Evolutionary conservation across 371 early-diverging fungal genomes (phyloP), one percentile per base, ranked within the genome.

Genomic region (Dichotomocladium elegans): DNA sequence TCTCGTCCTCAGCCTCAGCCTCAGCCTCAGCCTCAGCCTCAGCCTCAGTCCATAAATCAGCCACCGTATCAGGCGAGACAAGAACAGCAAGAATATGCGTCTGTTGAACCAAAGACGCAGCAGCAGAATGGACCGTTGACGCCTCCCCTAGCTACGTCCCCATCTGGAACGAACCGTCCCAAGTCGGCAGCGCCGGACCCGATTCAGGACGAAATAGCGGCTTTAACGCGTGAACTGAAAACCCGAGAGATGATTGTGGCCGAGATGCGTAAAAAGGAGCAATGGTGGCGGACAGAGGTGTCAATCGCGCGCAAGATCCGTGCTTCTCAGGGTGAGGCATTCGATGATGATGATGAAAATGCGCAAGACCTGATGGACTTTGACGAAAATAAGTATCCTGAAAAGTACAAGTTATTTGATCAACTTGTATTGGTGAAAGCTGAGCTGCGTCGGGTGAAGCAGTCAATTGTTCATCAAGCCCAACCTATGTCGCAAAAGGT

Each of bases 221-320:
- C 53, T 11, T 50, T 73, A 31, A 10, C 70, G n/a, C 63, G 65
- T 17, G 77, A 77, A 40, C 63, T 77, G 31, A 58, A 65, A 30
- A 49, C 70, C 2, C 67, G 72, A 3, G 77, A 77, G 45, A 34
- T 52, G 24, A 61, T 66, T 14, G 72, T 77, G 28, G 52, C 46
- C 8, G 74, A 74, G 34, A 71, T 77, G 72, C 74, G 69, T 52
- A 67, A 68, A 49, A 77, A 77, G 45, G 77, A 77, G 47, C 74
- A 68, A 47, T 77, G 77, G 77, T 77, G 77, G 77, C 67, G 77
- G n/a, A 69, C 70, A 9, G 77, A 77, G 35, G 77, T 77, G 0
- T 67, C 72, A 0, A 57, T 77, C 31, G 74, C 78, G 7, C 63
- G 74, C 2, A 74, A 72, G 26, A 46, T 55, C 11, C 58, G 68